Evolutionary conservation across 2,329 filamentous ascomycete species (phyloP).

Genomic region (Colletotrichum salicis): DNA sequence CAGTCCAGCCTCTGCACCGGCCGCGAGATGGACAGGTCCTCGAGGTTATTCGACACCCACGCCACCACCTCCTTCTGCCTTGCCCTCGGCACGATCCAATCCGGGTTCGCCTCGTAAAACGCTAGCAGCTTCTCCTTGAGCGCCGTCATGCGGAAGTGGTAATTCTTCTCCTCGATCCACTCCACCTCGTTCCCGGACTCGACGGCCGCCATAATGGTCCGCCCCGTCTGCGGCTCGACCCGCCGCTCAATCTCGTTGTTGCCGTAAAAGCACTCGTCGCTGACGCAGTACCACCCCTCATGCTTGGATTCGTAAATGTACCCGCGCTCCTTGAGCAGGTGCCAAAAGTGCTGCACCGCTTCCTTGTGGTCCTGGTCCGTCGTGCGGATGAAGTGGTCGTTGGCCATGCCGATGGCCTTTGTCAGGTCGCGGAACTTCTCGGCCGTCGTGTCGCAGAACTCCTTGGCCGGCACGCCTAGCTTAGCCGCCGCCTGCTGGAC

Average conservation of each 20-base stretch:
- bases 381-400: constrained; percentile 92
- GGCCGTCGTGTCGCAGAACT: constrained; percentile 89
- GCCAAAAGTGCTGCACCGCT: constrained; percentile 91
- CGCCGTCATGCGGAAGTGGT: constrained; percentile 90
- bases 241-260: constrained; percentile 77
- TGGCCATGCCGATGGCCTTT: constrained; percentile 72
- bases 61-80: constrained; percentile 83
- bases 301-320: constrained; percentile 88
- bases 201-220: constrained; percentile 81
- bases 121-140: constrained; percentile 82
- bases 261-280: constrained; percentile 96
- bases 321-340: constrained; percentile 77
- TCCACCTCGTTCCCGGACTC: constrained; percentile 95
- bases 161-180: constrained; percentile 93
- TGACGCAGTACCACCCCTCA: constrained; percentile 95
- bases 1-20: constrained; percentile 81
- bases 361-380: constrained; percentile 85
- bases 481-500: constrained; percentile 86
- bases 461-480: constrained; percentile 76
- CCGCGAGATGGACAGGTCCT: constrained; percentile 90
- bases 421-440: constrained; percentile 83
- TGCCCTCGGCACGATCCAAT: constrained; percentile 77
- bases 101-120: constrained; percentile 81
- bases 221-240: constrained; percentile 82
- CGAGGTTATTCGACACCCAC: constrained; percentile 80